Base-by-base conservation (phyloP, 1,284 basidiomycete species). In the Papiliotrema flavescens region DNA sequence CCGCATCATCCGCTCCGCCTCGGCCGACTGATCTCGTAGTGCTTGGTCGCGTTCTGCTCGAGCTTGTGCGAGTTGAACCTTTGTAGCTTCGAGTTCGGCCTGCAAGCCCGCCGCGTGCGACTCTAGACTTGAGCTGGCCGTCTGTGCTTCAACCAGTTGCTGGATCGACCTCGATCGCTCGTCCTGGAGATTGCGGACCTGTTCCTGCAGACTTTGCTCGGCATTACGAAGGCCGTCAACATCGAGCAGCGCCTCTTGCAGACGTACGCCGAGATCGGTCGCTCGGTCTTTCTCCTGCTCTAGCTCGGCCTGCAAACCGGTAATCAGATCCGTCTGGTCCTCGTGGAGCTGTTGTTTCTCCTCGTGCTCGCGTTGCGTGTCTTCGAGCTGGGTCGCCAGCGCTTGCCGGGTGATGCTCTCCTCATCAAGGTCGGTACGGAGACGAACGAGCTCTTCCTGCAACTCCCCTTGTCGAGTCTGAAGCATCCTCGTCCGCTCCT, bases 1-100 rank as follows among this genome's bases (percentile, higher is more conserved):
- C 1, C 90, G 82, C 69, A 96, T 83, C 48, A 86, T 81, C 17
- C 87, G 82, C 58, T 94, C 90, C 63, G 91, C 88, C 69, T 92
- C 89, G 6, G 81, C 83, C 4, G 87, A 85, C 68, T 91, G 88
- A 5, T 80, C 81, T 49, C 81, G 83, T 51, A 92, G 77, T 19
- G 90, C 78, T 20, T 85, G 79, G 59, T 93, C 89, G 68, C 89
- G 87, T 73, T 91, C 87, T 54, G 76, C 76, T 47, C 83, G 81
- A 0, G 86, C 83, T 54, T 87, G 83, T 50, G 77, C 80, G 48
- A 92, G 75, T 39, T 87, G 85, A 40, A 78, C 77, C 52, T 83
- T 80, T 0, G 72, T 73, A 26, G 62, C 60, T n/a, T 71, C 66
- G 3, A 75, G 59, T 56, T 78, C 75, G 0, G 72, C 72, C 44